Evolutionary conservation across 2,329 filamentous ascomycete genomes (phyloP), one percentile per base, ranked within the genome.

Genomic region (Fusarium siculi): DNA sequence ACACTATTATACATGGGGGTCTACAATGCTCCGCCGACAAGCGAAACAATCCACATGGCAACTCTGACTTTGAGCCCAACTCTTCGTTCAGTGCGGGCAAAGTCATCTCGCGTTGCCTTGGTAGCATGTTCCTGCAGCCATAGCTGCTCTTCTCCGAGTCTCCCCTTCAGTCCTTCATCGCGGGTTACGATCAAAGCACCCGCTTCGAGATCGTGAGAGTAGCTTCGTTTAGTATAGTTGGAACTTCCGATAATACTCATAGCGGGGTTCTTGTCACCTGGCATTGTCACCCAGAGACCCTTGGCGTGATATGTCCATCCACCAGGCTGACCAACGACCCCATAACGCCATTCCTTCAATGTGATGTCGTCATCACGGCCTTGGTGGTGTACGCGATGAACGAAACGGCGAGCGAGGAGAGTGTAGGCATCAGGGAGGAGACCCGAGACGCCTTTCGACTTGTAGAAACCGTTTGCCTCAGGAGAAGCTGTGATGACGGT

Each of bases 241-340:
- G 93, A 96, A 79, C 93, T 97, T 3, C 96, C 96, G 2, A 99
- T 89, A 23, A 98, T 87, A 37, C 92, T 97, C 62, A 98, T 86
- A 53, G 92, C 91, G 0, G 95, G 95, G 43, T 91, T 84, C 40
- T 86, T 81, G 52, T 92, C 88, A 4, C 87, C 85, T 0, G 92
- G 89, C 61, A 96, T 86, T 0, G 93, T 94, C 32, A 98, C 87
- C 96, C 96, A 98, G 5, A 98, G 86, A 0, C 96, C 96, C 82
- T 99, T 99, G 53, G 96, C 96, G 78, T 99, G 96, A 82, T 99
- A 99, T 0, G 96, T 98, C 96, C 97, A 99, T 2, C 94, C 96
- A 2, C 87, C 93, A 0, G 93, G 91, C 76, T 94, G 88, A 23
- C 93, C 93, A 5, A 97, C 93, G 0, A 91, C 93, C 14, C 96